Base-by-base conservation (phyloP, 345 rosid species). In the Luvunga scandens region DNA sequence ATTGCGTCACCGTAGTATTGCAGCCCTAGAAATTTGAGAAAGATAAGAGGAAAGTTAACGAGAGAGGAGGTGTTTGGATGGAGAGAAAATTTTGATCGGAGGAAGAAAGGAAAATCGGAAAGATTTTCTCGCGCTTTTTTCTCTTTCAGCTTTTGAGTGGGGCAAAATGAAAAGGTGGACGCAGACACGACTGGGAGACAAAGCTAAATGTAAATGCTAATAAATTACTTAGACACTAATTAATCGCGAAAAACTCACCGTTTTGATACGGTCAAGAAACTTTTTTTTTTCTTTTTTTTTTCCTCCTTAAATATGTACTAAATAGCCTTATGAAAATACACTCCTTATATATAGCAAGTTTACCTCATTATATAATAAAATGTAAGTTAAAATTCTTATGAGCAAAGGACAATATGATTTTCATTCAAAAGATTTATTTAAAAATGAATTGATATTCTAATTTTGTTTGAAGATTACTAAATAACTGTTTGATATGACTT, bases 81-180 rank as follows among this genome's bases (percentile, higher is more conserved):
- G 61, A 38, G 25, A 70, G 68, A 73, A 78, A 84, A 53, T 19
- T 45, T 36, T 27, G 63, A 66, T 16, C 24, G 39, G 4, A 4
- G 22, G 21, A 9, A 10, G 6, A 34, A 21, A 39, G 39, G 30
- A 69, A 18, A 24, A 12, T 62, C 14, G 19, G 16, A 16, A 7
- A 39, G 63, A 73, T 73, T 61, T 56, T 61, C 55, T 79, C 27
- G 45, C 36, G 77, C 66, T 60, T 57, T 77, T 77, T 42, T 75
- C 63, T 16, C 25, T 62, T 27, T 45, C 42, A 4, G 7, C 59
- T 59, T 59, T 39, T n/a, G 13, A 14, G 4, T 24, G 7, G 25
- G 64, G 10, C 1, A 14, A 24, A 18, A 56, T 7, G 24, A 1
- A 31, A 53, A 25, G 61, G 50, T 13, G 0, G 13, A 45, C 50